Percentiles rank a stretch among this genome's conserved stretches.
Evolutionary conservation across 2,329 filamentous ascomycete species (phyloP).

Genomic region (Cladosporium halotolerans): DNA sequence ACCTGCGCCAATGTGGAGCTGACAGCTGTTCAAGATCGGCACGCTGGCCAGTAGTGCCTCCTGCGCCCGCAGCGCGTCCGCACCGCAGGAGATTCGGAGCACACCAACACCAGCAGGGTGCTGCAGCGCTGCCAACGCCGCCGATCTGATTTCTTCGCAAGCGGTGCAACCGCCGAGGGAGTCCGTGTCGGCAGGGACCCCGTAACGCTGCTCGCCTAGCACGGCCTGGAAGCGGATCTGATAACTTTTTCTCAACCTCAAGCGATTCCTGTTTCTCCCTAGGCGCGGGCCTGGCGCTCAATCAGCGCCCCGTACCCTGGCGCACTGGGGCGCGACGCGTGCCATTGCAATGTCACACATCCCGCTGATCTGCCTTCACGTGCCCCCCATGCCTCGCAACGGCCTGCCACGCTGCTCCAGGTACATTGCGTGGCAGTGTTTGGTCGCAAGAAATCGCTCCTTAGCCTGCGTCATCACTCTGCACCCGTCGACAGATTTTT

Average conservation of each 20-base stretch:
- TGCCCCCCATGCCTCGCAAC: too few species aligned
- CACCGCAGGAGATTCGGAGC: conserved; percentile 2
- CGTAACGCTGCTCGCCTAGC: not conserved
- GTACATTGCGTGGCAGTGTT: too few species aligned
- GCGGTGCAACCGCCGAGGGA: not conserved
- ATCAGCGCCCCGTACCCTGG: too few species aligned
- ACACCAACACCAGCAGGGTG: conserved; percentile 2
- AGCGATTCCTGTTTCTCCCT: not conserved
- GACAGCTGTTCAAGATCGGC: too few species aligned
- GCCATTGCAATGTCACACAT: too few species aligned
- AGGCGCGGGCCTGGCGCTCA: too few species aligned
- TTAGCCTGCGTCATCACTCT: conserved; percentile 8
- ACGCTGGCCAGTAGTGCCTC: too few species aligned
- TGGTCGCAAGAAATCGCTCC: not conserved
- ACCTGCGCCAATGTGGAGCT: too few species aligned
- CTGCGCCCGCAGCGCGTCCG: not conserved
- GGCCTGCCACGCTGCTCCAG: too few species aligned
- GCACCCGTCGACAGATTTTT: not conserved
- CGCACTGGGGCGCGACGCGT: too few species aligned
- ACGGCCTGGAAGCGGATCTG: conserved; percentile 6
- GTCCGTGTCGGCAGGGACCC: not conserved
- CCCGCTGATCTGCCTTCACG: too few species aligned
- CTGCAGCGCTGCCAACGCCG: conserved; percentile 1
- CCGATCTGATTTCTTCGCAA: not conserved
- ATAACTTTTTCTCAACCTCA: conserved; percentile 10